Percentiles rank a stretch among this genome's conserved stretches.
phyloP scores from a whole-genome alignment of 2,329 filamentous ascomycete species.

The Fusarium vanettenii region DNA sequence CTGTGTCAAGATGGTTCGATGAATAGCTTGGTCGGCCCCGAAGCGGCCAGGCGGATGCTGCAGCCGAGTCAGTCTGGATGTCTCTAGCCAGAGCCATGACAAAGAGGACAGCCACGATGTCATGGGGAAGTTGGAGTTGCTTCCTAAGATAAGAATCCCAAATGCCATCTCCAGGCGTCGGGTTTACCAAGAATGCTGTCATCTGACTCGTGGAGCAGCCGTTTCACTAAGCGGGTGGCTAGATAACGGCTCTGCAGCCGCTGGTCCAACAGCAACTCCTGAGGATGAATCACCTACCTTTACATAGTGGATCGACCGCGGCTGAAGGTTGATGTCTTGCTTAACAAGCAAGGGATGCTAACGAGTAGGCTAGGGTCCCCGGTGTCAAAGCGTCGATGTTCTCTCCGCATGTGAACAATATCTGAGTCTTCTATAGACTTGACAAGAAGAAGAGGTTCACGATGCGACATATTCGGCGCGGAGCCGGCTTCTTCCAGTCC shows the following conservation, averaged over 20 bases:
- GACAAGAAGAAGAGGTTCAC: background rate
- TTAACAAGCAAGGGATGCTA: background rate
- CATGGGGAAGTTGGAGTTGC: background rate
- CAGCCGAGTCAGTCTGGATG: background rate
- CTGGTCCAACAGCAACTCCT: background rate
- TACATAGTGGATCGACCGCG: constrained; percentile 4
- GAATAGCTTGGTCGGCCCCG: constrained; percentile 12
- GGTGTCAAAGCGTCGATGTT: constrained; percentile 23
- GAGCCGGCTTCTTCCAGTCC: background rate
- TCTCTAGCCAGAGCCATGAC: background rate
- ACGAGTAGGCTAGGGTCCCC: background rate
- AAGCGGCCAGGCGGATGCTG: constrained; percentile 11
- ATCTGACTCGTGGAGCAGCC: constrained; percentile 9
- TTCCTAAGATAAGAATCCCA: background rate
- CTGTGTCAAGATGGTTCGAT: constrained; percentile 15
- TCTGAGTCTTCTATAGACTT: background rate
- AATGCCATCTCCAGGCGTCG: constrained; percentile 9
- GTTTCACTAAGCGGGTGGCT: constrained; percentile 17
- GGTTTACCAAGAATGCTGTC: constrained; percentile 3
- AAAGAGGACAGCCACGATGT: background rate
- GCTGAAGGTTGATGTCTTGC: constrained; percentile 2
- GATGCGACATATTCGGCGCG: constrained; percentile 4
- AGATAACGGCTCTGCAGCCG: background rate
- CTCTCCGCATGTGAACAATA: constrained; percentile 10
- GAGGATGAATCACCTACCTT: constrained; percentile 7